Percentiles rank a stretch among this genome's conserved stretches.
These are phyloP conservation scores for Nothophaeocryptopus gaeumannii DNA, from an alignment of 2,329 filamentous ascomycete species.

Conservation along the genomic window DNA sequence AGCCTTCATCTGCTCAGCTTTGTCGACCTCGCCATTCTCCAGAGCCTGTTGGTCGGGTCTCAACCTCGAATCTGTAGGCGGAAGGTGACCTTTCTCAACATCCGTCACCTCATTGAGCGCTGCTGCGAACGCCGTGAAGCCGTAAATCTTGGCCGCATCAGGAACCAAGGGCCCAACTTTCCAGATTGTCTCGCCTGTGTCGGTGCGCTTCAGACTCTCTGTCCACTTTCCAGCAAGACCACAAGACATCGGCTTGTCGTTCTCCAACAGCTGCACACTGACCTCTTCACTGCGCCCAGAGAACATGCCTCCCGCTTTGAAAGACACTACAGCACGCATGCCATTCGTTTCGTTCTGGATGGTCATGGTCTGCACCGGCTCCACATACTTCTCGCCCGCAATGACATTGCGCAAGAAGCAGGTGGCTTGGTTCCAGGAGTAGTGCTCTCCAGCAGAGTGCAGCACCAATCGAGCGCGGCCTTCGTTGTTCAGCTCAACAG, in stretches of 20 bases:
- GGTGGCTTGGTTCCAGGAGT: slow-evolving; percentile 84
- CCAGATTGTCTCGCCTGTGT: slow-evolving; percentile 71
- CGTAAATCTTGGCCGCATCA: slow-evolving; percentile 76
- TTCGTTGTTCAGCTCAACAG: slow-evolving; percentile 88
- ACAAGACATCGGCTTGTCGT: slow-evolving; percentile 63
- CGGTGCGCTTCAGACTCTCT: slow-evolving; percentile 62
- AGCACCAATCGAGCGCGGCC: slow-evolving; percentile 78
- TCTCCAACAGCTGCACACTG: slow-evolving; percentile 66
- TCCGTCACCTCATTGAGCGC: slow-evolving; percentile 81
- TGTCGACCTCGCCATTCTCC: slow-evolving; percentile 77
- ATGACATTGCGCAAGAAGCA: slow-evolving; percentile 94
- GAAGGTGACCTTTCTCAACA: slow-evolving; percentile 70
- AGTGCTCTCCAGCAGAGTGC: slow-evolving; percentile 68
- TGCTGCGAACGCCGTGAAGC: slow-evolving; percentile 82
- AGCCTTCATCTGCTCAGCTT: slow-evolving; percentile 79
- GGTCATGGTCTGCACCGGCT: slow-evolving; percentile 87
- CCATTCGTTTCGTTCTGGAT: slow-evolving; percentile 81
- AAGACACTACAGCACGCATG: slow-evolving; percentile 79
- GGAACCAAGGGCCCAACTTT: slow-evolving; percentile 72
- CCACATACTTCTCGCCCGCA: slow-evolving; percentile 95
- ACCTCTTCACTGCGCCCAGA: slow-evolving; percentile 91
- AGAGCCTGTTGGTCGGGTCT: slow-evolving; percentile 83
- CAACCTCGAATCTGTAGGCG: slow-evolving; percentile 78
- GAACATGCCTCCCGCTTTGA: slow-evolving; percentile 96
- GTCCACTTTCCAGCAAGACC: slow-evolving; percentile 86